These are phyloP conservation scores for Jimgerdemannia flammicorona DNA, from an alignment of 192 early-diverging fungal species.

Conservation along the genomic window DNA sequence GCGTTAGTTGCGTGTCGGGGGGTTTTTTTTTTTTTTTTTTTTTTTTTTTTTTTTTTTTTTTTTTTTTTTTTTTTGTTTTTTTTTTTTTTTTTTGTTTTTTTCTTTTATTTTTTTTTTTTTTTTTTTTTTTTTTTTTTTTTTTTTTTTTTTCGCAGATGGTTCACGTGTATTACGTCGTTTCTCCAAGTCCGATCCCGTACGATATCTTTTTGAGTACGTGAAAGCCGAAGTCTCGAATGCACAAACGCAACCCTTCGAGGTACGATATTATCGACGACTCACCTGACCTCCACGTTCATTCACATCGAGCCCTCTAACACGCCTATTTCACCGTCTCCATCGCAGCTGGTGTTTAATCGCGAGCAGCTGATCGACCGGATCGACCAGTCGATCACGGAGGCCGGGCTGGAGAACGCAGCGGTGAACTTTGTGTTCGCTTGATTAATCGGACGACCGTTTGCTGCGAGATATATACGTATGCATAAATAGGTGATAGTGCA, in stretches of 20 bases:
- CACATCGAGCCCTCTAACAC: constrained; percentile 1
- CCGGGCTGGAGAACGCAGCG: constrained; percentile 60
- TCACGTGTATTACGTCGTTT: constrained; percentile 74
- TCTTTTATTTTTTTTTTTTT: too few species aligned
- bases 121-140: background rate
- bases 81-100: too few species aligned
- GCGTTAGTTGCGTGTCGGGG: too few species aligned
- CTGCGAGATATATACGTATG: too few species aligned
- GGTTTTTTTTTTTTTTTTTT: too few species aligned
- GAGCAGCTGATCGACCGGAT: constrained; percentile 59
- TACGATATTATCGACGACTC: constrained; percentile 18
- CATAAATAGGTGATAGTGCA: too few species aligned
- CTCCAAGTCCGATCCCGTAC: constrained; percentile 66
- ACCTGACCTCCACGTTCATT: background rate
- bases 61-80: too few species aligned
- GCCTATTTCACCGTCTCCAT: constrained; percentile 7
- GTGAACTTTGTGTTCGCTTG: constrained; percentile 39
- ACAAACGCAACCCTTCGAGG: constrained; percentile 63
- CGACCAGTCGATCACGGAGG: constrained; percentile 69
- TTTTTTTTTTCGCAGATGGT: constrained; percentile 54
- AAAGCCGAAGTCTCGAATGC: constrained; percentile 70
- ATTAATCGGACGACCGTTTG: background rate
- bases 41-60: too few species aligned
- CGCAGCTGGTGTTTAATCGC: constrained; percentile 65
- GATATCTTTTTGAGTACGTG: constrained; percentile 78